Percentiles rank a stretch among this genome's conserved stretches.
These are phyloP conservation scores for Hyaloscypha variabilis DNA, from an alignment of 495 filamentous ascomycete species.

Conservation along the genomic window DNA sequence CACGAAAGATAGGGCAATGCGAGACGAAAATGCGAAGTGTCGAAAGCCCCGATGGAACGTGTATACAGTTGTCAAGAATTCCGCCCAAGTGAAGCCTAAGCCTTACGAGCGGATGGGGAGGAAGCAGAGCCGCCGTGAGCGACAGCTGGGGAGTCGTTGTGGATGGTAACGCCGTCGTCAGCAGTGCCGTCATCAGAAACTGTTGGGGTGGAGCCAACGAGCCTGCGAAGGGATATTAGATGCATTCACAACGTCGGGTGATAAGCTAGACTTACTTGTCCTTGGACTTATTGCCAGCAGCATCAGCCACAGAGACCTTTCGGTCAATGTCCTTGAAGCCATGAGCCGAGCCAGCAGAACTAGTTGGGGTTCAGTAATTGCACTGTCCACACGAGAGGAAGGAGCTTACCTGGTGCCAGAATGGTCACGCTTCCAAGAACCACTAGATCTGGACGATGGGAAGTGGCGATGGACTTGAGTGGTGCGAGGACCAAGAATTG, in stretches of 20 bases:
- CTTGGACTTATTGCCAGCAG: conserved; percentile 25
- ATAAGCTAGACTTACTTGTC: conserved; percentile 24
- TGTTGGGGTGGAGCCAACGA: conserved; percentile 31
- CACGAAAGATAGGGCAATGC: conserved; percentile 1
- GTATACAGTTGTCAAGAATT: background rate
- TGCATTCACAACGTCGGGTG: too few species aligned
- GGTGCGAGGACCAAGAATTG: conserved; percentile 26
- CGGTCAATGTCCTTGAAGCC: conserved; percentile 33
- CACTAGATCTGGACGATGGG: conserved; percentile 18
- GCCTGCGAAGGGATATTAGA: conserved; percentile 23
- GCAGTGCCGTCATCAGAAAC: conserved; percentile 45
- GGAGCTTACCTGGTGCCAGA: conserved; percentile 22
- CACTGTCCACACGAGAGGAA: background rate
- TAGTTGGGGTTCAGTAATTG: background rate
- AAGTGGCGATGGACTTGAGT: conserved; percentile 28
- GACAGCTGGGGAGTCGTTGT: conserved; percentile 48
- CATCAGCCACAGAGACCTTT: conserved; percentile 28
- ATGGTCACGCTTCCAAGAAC: conserved; percentile 34
- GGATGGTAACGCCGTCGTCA: conserved; percentile 51
- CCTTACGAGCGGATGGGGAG: conserved; percentile 44
- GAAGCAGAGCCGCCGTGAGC: conserved; percentile 51
- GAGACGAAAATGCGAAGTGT: conserved; percentile 4
- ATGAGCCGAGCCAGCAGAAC: conserved; percentile 24
- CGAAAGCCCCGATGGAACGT: background rate
- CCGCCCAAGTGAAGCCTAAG: conserved; percentile 6